phyloP scores from a whole-genome alignment of 2,329 filamentous ascomycete genomes.

The Samsoniella hepiali region DNA sequence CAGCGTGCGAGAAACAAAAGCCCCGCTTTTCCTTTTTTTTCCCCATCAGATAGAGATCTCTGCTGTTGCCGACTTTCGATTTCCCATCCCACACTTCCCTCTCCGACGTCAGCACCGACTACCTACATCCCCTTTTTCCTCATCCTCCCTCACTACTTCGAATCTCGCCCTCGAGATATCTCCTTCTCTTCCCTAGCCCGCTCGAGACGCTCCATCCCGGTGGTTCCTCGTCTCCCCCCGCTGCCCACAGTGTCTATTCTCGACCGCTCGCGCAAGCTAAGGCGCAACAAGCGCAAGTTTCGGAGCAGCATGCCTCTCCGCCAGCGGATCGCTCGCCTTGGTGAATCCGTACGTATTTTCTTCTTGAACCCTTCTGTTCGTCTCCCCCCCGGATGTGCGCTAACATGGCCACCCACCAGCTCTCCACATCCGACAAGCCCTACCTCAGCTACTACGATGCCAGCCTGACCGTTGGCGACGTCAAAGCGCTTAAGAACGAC shows the following conservation, averaged over 20 bases:
- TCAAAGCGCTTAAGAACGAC: slow-evolving; percentile 83
- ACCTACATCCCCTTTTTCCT: not conserved
- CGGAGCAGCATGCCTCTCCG: slow-evolving; percentile 37
- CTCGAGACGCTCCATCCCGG: slow-evolving; percentile 7
- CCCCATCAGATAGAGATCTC: not conserved
- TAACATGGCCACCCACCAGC: slow-evolving; percentile 40
- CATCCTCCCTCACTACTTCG: not conserved
- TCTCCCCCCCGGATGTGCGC: slow-evolving; percentile 18
- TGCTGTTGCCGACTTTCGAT: not conserved
- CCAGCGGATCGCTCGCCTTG: slow-evolving; percentile 45
- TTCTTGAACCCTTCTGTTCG: slow-evolving; percentile 13
- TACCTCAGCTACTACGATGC: slow-evolving; percentile 43
- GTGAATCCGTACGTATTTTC: slow-evolving; percentile 40
- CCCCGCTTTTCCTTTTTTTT: slow-evolving; percentile 1
- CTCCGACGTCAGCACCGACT: not conserved
- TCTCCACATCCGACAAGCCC: slow-evolving; percentile 34
- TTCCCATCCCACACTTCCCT: not conserved
- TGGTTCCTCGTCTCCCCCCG: slow-evolving; percentile 1
- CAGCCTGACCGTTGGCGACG: slow-evolving; percentile 76
- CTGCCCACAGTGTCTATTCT: not conserved
- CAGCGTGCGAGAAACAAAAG: not conserved
- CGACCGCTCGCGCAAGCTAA: slow-evolving; percentile 6
- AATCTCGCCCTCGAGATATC: not conserved
- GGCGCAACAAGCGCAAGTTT: slow-evolving; percentile 20
- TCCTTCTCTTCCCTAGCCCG: not conserved